These are phyloP conservation scores for Tolypocladium ovalisporum DNA, from an alignment of 2,329 filamentous ascomycete species.

Conservation along the genomic window DNA sequence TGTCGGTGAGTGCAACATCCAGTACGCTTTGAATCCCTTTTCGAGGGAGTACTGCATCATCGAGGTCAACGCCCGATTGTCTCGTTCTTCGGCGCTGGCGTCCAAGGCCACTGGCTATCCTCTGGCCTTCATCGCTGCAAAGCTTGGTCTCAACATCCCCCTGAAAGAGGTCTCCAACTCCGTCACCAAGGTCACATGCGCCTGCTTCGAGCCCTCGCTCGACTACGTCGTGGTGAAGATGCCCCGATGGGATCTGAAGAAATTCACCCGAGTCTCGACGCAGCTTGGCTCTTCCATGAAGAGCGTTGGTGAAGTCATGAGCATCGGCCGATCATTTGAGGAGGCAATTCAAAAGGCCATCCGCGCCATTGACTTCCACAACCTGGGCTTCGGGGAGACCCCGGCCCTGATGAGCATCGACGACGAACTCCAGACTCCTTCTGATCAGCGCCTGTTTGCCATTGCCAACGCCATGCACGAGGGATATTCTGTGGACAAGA, in stretches of 20 bases:
- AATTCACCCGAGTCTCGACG: conserved; percentile 94
- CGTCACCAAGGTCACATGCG: conserved; percentile 89
- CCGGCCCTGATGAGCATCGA: conserved; percentile 91
- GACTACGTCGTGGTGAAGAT: conserved; percentile 99
- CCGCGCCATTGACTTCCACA: conserved; percentile 87
- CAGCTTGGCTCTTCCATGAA: conserved; percentile 98
- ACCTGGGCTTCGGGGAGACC: conserved; percentile 88
- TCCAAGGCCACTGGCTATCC: conserved; percentile 97
- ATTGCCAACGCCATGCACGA: conserved; percentile 96
- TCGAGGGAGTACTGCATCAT: conserved; percentile 98
- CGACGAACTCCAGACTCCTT: conserved; percentile 90
- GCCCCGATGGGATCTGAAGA: conserved; percentile 97
- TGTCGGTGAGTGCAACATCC: conserved; percentile 97
- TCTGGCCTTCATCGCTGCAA: conserved; percentile 90
- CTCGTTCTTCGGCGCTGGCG: conserved; percentile 85
- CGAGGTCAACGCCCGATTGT: conserved; percentile 94
- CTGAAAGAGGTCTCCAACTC: conserved; percentile 95
- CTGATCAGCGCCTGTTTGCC: conserved; percentile 92
- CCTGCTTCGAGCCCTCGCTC: conserved; percentile 95
- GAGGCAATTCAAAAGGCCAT: conserved; percentile 99
- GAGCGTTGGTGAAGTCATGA: conserved; percentile 99
- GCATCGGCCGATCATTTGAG: conserved; percentile 91
- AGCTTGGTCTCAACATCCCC: conserved; percentile 88
- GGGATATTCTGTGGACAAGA: conserved; percentile 90
- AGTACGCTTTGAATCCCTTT: conserved; percentile 93